Conservation (phyloP, 148 eudicot genomes). For the Nyssa sinensis region DNA sequence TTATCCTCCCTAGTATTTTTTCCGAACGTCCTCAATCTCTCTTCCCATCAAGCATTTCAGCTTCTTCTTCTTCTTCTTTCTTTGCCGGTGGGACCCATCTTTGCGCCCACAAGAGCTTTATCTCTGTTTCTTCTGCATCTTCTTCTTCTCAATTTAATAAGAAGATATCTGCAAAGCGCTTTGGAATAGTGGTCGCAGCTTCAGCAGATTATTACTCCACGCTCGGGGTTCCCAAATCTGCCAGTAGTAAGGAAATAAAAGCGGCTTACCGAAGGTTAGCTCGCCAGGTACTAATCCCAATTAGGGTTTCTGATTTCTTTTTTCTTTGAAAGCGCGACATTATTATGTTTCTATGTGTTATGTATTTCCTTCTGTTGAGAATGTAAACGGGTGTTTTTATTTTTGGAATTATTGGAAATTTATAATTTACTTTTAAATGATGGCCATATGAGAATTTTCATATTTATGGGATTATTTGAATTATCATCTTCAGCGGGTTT, state of each 20-base stretch:
- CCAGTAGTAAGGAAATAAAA: constrained; percentile 73
- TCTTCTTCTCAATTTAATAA: constrained; percentile 23
- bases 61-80: constrained; percentile 30
- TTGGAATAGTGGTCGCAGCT: constrained; percentile 43
- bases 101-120: constrained; percentile 22
- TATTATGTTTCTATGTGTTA: neutral
- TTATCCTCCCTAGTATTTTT: constrained; percentile 29
- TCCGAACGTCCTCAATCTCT: constrained; percentile 22
- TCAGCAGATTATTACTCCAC: constrained; percentile 84
- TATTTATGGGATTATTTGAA: too few relatives aligned
- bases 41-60: constrained; percentile 2
- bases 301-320: neutral
- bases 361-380: neutral
- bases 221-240: constrained; percentile 72
- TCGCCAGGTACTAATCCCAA: constrained; percentile 64
- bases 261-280: constrained; percentile 90
- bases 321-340: neutral
- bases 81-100: constrained; percentile 26
- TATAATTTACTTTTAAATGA: neutral
- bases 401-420: neutral
- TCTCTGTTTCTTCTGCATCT: constrained; percentile 20
- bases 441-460: neutral
- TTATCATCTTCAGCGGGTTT: too few relatives aligned
- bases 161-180: constrained; percentile 35
- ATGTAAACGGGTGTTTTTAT: neutral